These are phyloP conservation scores for Aspergillus egyptiacus DNA, from an alignment of 495 filamentous ascomycete genomes.

Conservation along the genomic window DNA sequence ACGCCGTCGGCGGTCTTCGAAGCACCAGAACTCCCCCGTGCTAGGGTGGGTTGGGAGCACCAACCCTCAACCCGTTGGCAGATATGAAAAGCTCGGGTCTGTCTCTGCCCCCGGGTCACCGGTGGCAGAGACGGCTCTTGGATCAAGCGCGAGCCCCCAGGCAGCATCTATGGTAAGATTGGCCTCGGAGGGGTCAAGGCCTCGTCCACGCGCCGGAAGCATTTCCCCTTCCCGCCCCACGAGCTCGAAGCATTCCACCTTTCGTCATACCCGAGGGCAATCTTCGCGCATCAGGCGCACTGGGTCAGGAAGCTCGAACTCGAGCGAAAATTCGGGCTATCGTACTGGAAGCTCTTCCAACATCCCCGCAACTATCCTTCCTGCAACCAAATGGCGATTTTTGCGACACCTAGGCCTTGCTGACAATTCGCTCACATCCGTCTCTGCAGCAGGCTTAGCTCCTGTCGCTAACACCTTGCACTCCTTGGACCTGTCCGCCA, in stretches of 20 bases:
- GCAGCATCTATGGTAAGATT: conserved; percentile 44
- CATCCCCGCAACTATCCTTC: conserved; percentile 58
- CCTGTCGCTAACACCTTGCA: conserved; percentile 81
- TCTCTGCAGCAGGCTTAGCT: conserved; percentile 64
- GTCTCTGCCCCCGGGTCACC: conserved; percentile 62
- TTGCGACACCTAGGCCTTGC: conserved; percentile 84
- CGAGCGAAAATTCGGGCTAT: conserved; percentile 65
- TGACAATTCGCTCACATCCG: conserved; percentile 79
- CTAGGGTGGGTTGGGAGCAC: conserved; percentile 46
- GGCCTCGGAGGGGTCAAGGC: conserved; percentile 43
- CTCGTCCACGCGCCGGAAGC: conserved; percentile 57
- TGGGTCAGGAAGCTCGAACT: conserved; percentile 87
- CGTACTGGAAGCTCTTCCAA: conserved; percentile 70
- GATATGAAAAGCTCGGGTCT: conserved; percentile 47
- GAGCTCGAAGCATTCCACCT: conserved; percentile 63
- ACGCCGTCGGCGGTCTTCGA: conserved; percentile 79
- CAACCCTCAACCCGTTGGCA: conserved; percentile 50
- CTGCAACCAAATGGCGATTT: conserved; percentile 88
- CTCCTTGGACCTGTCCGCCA: conserved; percentile 86
- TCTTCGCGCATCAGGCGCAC: conserved; percentile 70
- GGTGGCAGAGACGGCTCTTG: conserved; percentile 41
- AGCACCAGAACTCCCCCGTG: conserved; percentile 71
- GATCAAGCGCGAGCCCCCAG: conserved; percentile 41
- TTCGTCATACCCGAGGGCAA: conserved; percentile 47
- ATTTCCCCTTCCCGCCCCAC: conserved; percentile 71